Base-by-base conservation (phyloP, 2,329 filamentous ascomycete genomes). In the Cladophialophora psammophila region DNA sequence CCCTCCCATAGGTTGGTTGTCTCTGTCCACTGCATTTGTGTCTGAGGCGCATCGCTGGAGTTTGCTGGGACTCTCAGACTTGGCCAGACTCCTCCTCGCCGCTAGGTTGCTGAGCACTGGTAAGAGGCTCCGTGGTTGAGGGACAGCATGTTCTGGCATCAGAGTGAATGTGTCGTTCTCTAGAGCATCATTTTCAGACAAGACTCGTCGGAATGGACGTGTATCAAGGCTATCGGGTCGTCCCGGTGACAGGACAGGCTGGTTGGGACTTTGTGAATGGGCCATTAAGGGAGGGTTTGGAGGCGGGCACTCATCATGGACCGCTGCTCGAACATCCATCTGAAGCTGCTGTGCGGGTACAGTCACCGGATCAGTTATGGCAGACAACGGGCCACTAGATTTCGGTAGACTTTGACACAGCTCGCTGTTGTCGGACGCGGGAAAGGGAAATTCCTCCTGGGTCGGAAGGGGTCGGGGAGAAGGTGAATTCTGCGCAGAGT, bases 151-250 rank as follows among this genome's bases (percentile, higher is more conserved):
- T 6, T 13, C 38, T 3, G 60, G 50, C 10, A 53, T 26, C 34
- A 26, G 55, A 53, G 18, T 31, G 10, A 20, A 20, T 35, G 55
- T 45, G 9, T 64, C 66, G 7, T 61, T 54, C 12, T 52, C 35
- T 38, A 67, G 26, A 12, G 62, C 69, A 64, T 72, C 69, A 34
- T 67, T 66, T 35, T 68, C 69, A 10, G 69, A 72, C 40, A 67
- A 58, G 26, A 69, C 64, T 38, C 71, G 63, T 31, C 64, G 60
- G 36, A 72, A 71, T 5, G 52, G 20, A 12, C 68, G 70, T 38
- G 34, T 18, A 20, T 35, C 36, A 50, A 32, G 1, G 40, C 31
- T 7, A 40, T 35, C n/a, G 35, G 20, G 4, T 10, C 8, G 59
- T 12, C 15, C 52, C 15, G 53, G 20, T 26, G 13, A n/a, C 5